Evolutionary conservation across 2,329 filamentous ascomycete genomes (phyloP), one percentile per base, ranked within the genome.

Genomic region (Colletotrichum destructivum): DNA sequence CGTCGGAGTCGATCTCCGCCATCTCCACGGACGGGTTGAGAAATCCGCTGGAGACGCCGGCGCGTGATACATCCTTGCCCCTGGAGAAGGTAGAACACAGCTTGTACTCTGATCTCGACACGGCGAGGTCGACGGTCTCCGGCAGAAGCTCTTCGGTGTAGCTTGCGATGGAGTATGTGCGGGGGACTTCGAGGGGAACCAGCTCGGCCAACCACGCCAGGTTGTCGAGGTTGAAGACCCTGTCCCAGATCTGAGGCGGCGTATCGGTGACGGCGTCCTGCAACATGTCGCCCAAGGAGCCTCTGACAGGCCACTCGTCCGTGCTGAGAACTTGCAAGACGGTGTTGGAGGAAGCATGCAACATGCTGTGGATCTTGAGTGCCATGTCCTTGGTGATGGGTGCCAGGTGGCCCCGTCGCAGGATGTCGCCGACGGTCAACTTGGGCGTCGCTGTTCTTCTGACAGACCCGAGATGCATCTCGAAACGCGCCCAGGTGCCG

Each of bases 151-250:
- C 86, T 7, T 87, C 81, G 0, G 84, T 83, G 74, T 83, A 84
- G 75, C 82, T 87, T 0, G 87, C 87, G 56, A 89, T 88, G 26
- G 84, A 87, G 72, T 89, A 88, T 0, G 86, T 88, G 18, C 86
- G 82, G 0, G 86, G 87, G 0, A 88, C 83, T 74, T 88, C 86
- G 1, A 88, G 78, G 0, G 81, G 72, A 9, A 88, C 80, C 2
- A 88, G 79, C 1, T 87, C 84, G 0, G 79, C 73, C 1, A 89
- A 76, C 86, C 87, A 88, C 0, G 79, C 76, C 0, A 88, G 73
- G 55, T 86, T 79, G 16, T 80, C 78, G 0, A 87, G 79, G 59
- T 81, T 81, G 69, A 88, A 88, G 0, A 86, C 86, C 21, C 81
- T 80, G 70, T 88, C 85, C 87, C 87, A 88, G 51, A 88, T 83